These are phyloP conservation scores for Boletus sp. DNA, from an alignment of 768 basidiomycete species.

Conservation along the genomic window DNA sequence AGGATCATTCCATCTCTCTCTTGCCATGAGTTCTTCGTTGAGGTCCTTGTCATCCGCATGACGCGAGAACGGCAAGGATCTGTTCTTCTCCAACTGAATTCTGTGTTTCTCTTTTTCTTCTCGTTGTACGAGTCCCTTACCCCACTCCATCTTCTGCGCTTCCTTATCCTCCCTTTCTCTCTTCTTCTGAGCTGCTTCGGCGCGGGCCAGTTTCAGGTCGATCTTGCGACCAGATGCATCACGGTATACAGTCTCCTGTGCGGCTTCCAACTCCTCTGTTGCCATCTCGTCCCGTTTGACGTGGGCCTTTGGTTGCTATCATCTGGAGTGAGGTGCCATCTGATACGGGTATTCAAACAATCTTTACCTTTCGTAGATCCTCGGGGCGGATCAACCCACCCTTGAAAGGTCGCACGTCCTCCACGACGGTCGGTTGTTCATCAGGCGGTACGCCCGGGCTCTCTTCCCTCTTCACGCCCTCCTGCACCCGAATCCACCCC, in stretches of 20 bases:
- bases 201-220: conserved; percentile 79
- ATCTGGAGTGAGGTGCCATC: neutral
- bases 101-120: conserved; percentile 70
- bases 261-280: conserved; percentile 48
- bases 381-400: conserved; percentile 80
- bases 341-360: neutral
- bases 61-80: conserved; percentile 64
- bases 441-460: conserved; percentile 56
- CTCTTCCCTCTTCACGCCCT: conserved; percentile 44
- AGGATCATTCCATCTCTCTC: conserved; percentile 95
- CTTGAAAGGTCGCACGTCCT: conserved; percentile 44
- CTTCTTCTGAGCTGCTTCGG: conserved; percentile 79
- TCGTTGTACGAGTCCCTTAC: conserved; percentile 89
- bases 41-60: conserved; percentile 79
- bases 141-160: conserved; percentile 95
- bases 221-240: conserved; percentile 86
- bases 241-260: conserved; percentile 92
- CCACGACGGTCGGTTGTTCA: conserved; percentile 64
- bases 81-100: conserved; percentile 66
- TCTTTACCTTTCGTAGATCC: conserved; percentile 60
- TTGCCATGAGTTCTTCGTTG: conserved; percentile 79
- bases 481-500: conserved; percentile 68
- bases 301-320: conserved; percentile 40
- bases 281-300: conserved; percentile 38
- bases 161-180: conserved; percentile 83